Evolutionary conservation across 2,329 filamentous ascomycete genomes (phyloP), one percentile per base, ranked within the genome.

Genomic region (Colletotrichum plurivorum): DNA sequence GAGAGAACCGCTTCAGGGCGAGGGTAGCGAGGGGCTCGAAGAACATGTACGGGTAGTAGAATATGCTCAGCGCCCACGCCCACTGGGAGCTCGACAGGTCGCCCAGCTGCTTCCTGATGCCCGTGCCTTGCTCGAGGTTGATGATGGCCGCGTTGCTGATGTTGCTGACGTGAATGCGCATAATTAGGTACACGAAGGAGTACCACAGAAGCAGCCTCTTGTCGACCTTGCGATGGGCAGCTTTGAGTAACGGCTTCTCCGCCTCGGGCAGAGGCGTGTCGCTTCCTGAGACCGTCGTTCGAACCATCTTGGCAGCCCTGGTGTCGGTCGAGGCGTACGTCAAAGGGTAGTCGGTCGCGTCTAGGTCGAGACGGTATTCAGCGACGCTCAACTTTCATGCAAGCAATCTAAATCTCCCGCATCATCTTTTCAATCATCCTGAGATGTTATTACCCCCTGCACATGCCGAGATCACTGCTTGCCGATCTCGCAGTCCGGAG

Each of bases 141-240:
- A 76, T 75, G 45, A 75, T 76, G 60, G 74, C 73, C 7, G 73
- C 63, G 53, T 76, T 76, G 56, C 72, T 74, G 64, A 75, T 74
- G 53, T 76, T 75, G 67, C 69, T 69, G 45, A 75, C 73, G 22
- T 73, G 73, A 16, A 75, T 73, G 10, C 74, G 64, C 74, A 75
- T 75, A 46, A 76, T 69, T 3, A 75, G 69, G 45, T 74, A 75
- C 2, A 73, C 73, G 36, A 74, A 72, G 0, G 73, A 64, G 43
- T 75, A 75, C 73, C 72, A 75, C 3, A 75, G 27, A 6, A 76
- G 63, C 1, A 76, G 69, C 13, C 71, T 63, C n/a, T 63, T 70
- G 59, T 76, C 74, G 16, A 76, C 52, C 48, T 75, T 76, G 22
- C 56, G 68, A 64, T 73, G 73, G 5, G 73, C 71, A 5, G 20